These are phyloP conservation scores for Penicillium concentricum DNA, from an alignment of 2,329 filamentous ascomycete genomes.

Conservation along the genomic window DNA sequence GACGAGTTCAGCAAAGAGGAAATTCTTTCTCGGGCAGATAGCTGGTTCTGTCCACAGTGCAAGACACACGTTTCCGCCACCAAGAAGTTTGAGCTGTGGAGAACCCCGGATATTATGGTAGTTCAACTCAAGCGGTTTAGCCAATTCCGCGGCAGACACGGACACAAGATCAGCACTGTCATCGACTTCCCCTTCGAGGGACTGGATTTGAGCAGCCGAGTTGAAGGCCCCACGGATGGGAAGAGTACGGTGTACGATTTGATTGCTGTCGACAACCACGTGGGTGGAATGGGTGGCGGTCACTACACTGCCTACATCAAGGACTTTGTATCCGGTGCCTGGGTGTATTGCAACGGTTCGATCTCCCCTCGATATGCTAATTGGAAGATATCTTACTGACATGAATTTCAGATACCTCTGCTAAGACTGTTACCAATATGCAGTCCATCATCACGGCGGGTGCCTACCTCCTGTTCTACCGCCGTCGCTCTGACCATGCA, in stretches of 20 bases:
- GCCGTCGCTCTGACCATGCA: slow-evolving; percentile 72
- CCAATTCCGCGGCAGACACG: slow-evolving; percentile 68
- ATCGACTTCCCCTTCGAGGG: slow-evolving; percentile 91
- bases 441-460: slow-evolving; percentile 67
- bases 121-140: slow-evolving; percentile 95
- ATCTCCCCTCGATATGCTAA: slow-evolving; percentile 11
- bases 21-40: slow-evolving; percentile 89
- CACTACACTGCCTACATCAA: slow-evolving; percentile 95
- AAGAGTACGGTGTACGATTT: slow-evolving; percentile 88
- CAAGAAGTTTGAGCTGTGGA: slow-evolving; percentile 98
- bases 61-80: slow-evolving; percentile 89
- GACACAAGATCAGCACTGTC: slow-evolving; percentile 79
- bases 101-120: slow-evolving; percentile 88
- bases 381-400: slow-evolving; percentile 41
- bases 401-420: slow-evolving; percentile 60
- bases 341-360: slow-evolving; percentile 95
- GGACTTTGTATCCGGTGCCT: slow-evolving; percentile 83
- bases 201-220: slow-evolving; percentile 75
- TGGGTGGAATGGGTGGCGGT: slow-evolving; percentile 85
- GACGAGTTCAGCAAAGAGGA: slow-evolving; percentile 94
- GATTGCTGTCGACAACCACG: slow-evolving; percentile 95
- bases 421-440: slow-evolving; percentile 64
- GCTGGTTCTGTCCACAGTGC: slow-evolving; percentile 96
- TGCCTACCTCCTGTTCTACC: slow-evolving; percentile 95
- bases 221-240: slow-evolving; percentile 75